phyloP scores from a whole-genome alignment of 495 filamentous ascomycete genomes.

The Tuber brumale region DNA sequence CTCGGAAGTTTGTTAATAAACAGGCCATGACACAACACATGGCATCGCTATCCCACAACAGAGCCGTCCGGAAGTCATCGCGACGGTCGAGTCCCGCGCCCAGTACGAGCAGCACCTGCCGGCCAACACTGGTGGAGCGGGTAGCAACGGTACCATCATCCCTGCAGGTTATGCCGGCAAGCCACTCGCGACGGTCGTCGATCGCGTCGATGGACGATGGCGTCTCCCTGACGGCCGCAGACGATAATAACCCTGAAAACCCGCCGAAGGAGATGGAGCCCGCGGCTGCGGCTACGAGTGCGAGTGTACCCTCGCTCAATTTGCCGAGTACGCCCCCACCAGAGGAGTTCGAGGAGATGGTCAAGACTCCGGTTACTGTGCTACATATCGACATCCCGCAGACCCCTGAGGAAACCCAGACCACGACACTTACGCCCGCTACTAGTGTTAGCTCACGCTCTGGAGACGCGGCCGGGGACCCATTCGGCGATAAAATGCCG shows the following conservation, averaged over 20 bases:
- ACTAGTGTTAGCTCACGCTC: slow-evolving; percentile 1
- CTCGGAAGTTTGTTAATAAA: slow-evolving; percentile 1
- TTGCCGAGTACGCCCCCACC: not conserved
- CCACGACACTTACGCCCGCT: not conserved
- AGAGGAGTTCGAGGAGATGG: not conserved
- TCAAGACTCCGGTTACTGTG: slow-evolving; percentile 5
- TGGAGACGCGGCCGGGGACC: not conserved
- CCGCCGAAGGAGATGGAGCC: not conserved
- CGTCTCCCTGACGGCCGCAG: not conserved
- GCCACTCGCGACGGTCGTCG: not conserved
- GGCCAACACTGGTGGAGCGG: not conserved
- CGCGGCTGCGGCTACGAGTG: not conserved
- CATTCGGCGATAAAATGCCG: slow-evolving; percentile 3
- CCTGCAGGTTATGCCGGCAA: not conserved
- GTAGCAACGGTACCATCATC: slow-evolving; percentile 2
- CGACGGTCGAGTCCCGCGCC: not conserved
- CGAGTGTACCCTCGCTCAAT: not conserved
- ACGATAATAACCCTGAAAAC: not conserved
- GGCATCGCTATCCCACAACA: not conserved
- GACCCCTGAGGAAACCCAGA: slow-evolving; percentile 1
- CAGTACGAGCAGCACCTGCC: not conserved
- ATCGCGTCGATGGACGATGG: slow-evolving; percentile 2
- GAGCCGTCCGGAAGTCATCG: not conserved
- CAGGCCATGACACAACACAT: slow-evolving; percentile 4
- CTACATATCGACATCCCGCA: not conserved